phyloP scores from a whole-genome alignment of 176 grass and related monocot genomes.

The Triticum monococcum region DNA sequence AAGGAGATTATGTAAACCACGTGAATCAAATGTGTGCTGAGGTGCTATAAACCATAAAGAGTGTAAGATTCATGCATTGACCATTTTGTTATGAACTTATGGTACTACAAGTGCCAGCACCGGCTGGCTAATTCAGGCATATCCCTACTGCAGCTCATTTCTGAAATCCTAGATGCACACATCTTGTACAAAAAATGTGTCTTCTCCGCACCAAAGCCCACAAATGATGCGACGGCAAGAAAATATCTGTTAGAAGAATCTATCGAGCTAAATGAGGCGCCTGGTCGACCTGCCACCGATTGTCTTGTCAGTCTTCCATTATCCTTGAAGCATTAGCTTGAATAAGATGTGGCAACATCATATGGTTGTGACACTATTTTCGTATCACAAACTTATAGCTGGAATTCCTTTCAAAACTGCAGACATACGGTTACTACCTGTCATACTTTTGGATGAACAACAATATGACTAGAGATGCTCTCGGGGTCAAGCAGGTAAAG shows the following conservation, averaged over 20 bases:
- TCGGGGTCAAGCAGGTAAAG: not conserved
- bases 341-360: not conserved
- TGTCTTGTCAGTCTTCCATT: no score
- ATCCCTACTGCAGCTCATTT: not conserved
- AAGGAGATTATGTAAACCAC: constrained; percentile 26
- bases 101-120: no score
- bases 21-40: constrained; percentile 4
- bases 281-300: no score
- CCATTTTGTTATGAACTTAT: no score
- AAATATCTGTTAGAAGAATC: not conserved
- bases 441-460: constrained; percentile 31
- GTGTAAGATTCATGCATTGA: no score
- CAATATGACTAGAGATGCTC: constrained; percentile 8
- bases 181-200: constrained; percentile 38
- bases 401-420: not conserved
- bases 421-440: constrained; percentile 40
- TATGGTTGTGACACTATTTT: no score
- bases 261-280: no score
- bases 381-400: not conserved
- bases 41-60: not conserved
- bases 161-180: not conserved
- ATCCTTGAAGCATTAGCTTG: not conserved
- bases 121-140: no score
- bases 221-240: not conserved
- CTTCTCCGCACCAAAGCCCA: not conserved